Percentiles rank a stretch among this genome's conserved stretches.
Evolutionary conservation across 2,329 filamentous ascomycete genomes (phyloP).

Genomic region (Alternaria hordeiaustralica): DNA sequence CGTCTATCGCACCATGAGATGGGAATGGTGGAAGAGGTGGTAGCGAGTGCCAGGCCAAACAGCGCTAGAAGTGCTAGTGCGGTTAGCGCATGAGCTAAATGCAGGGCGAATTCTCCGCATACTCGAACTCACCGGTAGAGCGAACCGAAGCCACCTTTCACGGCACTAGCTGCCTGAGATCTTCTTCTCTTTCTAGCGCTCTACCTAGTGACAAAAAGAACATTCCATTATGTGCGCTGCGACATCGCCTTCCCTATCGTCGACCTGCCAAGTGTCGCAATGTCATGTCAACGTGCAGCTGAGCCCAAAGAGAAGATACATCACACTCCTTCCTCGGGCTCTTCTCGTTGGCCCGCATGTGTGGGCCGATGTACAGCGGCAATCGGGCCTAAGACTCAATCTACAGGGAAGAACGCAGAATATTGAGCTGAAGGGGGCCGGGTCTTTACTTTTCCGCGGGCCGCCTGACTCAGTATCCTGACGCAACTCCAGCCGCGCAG

Average conservation of each 20-base stretch:
- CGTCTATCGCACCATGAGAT: background rate
- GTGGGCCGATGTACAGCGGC: background rate
- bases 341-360: background rate
- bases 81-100: background rate
- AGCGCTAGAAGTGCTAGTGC: background rate
- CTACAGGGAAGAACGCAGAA: slow-evolving; percentile 1
- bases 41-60: background rate
- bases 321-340: background rate
- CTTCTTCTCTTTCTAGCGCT: background rate
- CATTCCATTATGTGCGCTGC: background rate
- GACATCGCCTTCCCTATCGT: background rate
- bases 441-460: background rate
- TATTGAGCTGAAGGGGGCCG: background rate
- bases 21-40: background rate
- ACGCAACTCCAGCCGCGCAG: background rate
- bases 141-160: background rate
- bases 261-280: background rate
- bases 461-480: background rate
- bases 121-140: background rate
- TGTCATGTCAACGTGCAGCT: background rate
- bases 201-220: background rate
- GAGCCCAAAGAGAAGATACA: background rate
- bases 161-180: background rate
- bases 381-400: slow-evolving; percentile 1
- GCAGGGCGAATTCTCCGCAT: background rate